Conservation (phyloP, 1,284 basidiomycete species). For the Apiotrichum veenhuisii region DNA sequence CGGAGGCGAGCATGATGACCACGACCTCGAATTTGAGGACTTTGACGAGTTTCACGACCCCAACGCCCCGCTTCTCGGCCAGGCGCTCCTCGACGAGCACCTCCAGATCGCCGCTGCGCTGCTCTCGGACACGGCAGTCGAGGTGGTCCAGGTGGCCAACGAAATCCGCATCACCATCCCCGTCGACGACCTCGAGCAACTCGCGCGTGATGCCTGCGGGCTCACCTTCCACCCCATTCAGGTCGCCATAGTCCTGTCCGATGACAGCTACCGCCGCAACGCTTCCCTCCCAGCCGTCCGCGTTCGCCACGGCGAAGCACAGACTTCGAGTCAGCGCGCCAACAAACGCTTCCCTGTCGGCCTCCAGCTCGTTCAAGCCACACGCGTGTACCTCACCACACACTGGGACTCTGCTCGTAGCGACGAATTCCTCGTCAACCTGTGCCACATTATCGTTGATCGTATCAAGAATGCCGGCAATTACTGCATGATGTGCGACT, state of each 20-base stretch:
- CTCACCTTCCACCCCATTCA: not conserved
- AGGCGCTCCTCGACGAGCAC: constrained; percentile 6
- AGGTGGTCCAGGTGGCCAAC: not conserved
- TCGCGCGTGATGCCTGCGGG: constrained; percentile 5
- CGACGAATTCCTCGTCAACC: constrained; percentile 7
- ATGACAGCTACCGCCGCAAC: constrained; percentile 6
- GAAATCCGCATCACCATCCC: constrained; percentile 5
- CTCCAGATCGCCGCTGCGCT: not conserved
- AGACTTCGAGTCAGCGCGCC: not conserved
- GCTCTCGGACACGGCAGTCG: not conserved
- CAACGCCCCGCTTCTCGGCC: not conserved
- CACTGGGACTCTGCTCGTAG: constrained; percentile 2
- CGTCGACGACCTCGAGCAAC: constrained; percentile 1
- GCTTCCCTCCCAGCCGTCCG: not conserved
- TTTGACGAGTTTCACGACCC: not conserved
- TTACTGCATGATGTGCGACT: constrained; percentile 11
- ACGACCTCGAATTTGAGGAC: not conserved
- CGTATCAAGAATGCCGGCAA: constrained; percentile 10
- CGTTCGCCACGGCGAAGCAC: constrained; percentile 5
- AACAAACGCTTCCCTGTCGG: constrained; percentile 8
- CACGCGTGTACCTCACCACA: not conserved
- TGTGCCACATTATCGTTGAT: constrained; percentile 1
- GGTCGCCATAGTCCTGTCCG: not conserved
- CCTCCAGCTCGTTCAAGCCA: not conserved
- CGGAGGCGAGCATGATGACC: not conserved